A percentile compares a stretch with the other conserved stretches of the same genome.
These are phyloP conservation scores for Cladosporium sphaerospermum DNA, from an alignment of 2,329 filamentous ascomycete genomes.

Conservation along the genomic window DNA sequence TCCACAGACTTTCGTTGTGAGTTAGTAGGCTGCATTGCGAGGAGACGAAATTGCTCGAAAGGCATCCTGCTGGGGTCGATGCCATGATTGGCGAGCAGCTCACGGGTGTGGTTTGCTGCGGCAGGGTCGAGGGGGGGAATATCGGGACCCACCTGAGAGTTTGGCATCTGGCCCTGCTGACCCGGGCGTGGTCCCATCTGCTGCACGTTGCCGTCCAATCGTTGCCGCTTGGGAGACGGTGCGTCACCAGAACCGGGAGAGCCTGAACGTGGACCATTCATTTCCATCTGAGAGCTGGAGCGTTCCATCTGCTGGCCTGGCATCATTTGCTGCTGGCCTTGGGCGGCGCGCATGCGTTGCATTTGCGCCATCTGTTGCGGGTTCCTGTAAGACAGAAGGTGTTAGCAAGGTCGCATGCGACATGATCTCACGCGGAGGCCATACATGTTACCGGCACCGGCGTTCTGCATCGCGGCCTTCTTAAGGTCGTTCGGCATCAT, in stretches of 20 bases:
- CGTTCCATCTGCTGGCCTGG: conserved; percentile 74
- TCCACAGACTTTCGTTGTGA: conserved; percentile 78
- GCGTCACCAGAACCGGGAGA: conserved; percentile 80
- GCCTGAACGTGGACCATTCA: conserved; percentile 69
- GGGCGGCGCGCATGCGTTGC: conserved; percentile 51
- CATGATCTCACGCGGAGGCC: conserved; percentile 1
- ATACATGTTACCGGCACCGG: conserved; percentile 19
- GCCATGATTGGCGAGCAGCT: conserved; percentile 55
- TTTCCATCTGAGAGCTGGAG: conserved; percentile 80
- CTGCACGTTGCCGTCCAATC: conserved; percentile 71
- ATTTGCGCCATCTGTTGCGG: conserved; percentile 23
- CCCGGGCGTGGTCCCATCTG: conserved; percentile 52
- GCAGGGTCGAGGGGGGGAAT: conserved; percentile 19
- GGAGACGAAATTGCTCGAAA: conserved; percentile 66
- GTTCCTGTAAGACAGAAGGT: conserved; percentile 16
- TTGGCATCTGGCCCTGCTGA: conserved; percentile 26
- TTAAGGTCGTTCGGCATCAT: conserved; percentile 48
- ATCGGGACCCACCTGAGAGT: conserved; percentile 29
- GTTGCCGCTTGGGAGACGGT: conserved; percentile 84
- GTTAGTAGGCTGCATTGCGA: conserved; percentile 47
- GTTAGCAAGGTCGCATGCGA: neutral
- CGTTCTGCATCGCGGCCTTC: conserved; percentile 18
- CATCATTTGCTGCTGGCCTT: conserved; percentile 57
- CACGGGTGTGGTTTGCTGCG: conserved; percentile 19
- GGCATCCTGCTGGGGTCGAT: conserved; percentile 71